Evolutionary conservation across 192 early-diverging fungal species (phyloP).

Genomic region (Spizellomyces punctatus): DNA sequence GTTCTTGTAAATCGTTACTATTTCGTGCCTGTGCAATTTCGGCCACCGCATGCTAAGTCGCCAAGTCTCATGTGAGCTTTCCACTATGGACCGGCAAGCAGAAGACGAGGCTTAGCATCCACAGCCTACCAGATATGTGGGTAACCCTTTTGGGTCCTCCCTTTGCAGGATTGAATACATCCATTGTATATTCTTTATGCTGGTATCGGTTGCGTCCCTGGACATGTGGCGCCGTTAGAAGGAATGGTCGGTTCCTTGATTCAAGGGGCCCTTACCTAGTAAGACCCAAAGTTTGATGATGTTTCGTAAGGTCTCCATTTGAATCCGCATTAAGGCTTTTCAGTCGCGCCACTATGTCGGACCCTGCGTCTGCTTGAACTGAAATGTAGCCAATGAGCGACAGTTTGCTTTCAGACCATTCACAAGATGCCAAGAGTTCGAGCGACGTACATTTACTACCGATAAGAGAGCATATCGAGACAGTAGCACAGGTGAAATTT

Average conservation of each 20-base stretch:
- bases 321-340: background rate
- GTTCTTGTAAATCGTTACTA: conserved; percentile 30
- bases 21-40: conserved; percentile 21
- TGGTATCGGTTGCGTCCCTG: conserved; percentile 14
- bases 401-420: background rate
- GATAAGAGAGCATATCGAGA: background rate
- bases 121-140: conserved; percentile 5
- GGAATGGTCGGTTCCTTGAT: background rate
- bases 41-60: conserved; percentile 16
- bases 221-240: background rate
- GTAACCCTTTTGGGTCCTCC: conserved; percentile 6
- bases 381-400: background rate
- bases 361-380: background rate
- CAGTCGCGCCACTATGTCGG: conserved; percentile 13
- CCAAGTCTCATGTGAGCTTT: background rate
- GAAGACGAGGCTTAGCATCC: background rate
- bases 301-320: background rate
- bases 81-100: background rate
- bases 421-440: background rate
- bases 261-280: background rate
- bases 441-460: background rate
- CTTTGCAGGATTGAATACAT: background rate
- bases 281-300: background rate
- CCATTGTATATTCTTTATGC: conserved; percentile 10
- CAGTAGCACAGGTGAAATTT: conserved; percentile 9